Conservation (phyloP, 805 yeast species). For the Starmerella roubikii region DNA sequence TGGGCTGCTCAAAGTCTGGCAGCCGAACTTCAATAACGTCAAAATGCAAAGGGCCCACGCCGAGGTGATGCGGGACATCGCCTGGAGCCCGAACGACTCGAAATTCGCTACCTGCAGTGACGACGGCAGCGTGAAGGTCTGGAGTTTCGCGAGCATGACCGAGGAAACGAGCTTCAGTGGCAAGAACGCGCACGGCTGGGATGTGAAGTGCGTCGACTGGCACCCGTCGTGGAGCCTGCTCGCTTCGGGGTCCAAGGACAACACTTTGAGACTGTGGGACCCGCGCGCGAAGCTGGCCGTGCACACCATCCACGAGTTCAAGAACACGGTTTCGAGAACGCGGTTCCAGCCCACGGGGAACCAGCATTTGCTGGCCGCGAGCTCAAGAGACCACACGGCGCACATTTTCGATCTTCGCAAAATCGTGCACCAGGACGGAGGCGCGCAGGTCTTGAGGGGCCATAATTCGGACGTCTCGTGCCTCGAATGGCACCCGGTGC, state of each 20-base stretch:
- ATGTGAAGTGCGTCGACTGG: conserved; percentile 95
- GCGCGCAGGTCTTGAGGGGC: conserved; percentile 45
- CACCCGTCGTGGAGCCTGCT: conserved; percentile 77
- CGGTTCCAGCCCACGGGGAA: conserved; percentile 76
- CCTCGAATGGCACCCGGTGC: conserved; percentile 86
- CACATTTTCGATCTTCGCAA: conserved; percentile 70
- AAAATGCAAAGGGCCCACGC: conserved; percentile 59
- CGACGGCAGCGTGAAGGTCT: conserved; percentile 77
- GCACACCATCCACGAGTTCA: conserved; percentile 76
- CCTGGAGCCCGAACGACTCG: conserved; percentile 80
- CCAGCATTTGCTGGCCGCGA: conserved; percentile 59
- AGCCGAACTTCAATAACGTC: conserved; percentile 92
- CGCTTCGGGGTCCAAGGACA: conserved; percentile 91
- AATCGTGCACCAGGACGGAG: background rate
- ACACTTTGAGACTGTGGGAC: conserved; percentile 88
- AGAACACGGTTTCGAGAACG: conserved; percentile 82
- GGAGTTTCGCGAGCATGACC: conserved; percentile 80
- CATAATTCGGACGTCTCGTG: conserved; percentile 75
- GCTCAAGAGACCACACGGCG: conserved; percentile 78
- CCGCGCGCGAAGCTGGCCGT: conserved; percentile 63
- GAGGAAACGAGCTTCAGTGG: conserved; percentile 74
- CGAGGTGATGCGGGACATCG: conserved; percentile 72
- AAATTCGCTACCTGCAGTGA: conserved; percentile 92
- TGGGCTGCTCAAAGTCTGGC: conserved; percentile 91
- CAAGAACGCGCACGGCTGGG: conserved; percentile 71